phyloP scores from a whole-genome alignment of 345 rosid genomes.

The Hirschfeldia incana region DNA sequence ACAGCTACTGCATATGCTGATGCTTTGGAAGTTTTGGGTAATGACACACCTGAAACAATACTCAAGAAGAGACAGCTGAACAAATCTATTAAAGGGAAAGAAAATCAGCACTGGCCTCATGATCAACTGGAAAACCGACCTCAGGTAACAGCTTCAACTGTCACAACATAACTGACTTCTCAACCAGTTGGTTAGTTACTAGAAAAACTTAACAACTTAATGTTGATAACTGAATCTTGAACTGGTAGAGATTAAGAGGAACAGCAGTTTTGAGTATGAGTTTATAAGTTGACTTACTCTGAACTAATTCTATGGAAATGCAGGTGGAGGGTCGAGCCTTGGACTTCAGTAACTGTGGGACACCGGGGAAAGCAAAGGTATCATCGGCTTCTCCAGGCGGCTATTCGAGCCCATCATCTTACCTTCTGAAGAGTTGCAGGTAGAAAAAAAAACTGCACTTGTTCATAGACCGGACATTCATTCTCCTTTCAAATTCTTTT shows the following conservation, averaged over 20 bases:
- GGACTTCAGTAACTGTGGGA: slow-evolving; percentile 92
- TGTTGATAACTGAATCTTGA: not conserved
- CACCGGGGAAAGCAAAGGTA: slow-evolving; percentile 64
- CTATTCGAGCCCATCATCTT: slow-evolving; percentile 73
- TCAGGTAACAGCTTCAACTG: not conserved
- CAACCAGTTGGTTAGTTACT: not conserved
- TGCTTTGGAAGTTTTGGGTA: slow-evolving; percentile 87
- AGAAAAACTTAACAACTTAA: not conserved
- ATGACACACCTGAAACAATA: slow-evolving; percentile 64
- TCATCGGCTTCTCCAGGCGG: slow-evolving; percentile 50
- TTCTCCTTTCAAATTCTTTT: slow-evolving; percentile 14
- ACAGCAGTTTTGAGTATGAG: not conserved
- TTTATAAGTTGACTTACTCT: not conserved
- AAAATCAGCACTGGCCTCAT: slow-evolving; percentile 33
- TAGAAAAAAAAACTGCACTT: slow-evolving; percentile 19
- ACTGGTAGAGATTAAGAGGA: slow-evolving; percentile 5
- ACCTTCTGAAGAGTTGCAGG: slow-evolving; percentile 85
- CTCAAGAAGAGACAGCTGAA: slow-evolving; percentile 46
- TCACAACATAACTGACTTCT: slow-evolving; percentile 35
- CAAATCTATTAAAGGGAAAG: slow-evolving; percentile 47
- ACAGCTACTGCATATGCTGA: slow-evolving; percentile 85
- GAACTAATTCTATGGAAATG: slow-evolving; percentile 29
- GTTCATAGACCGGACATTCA: slow-evolving; percentile 1
- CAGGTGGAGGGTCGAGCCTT: slow-evolving; percentile 85
- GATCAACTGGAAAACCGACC: slow-evolving; percentile 47